Evolutionary conservation across 2,329 filamentous ascomycete genomes (phyloP).

Genomic region (Ceratocystiopsis sp.): DNA sequence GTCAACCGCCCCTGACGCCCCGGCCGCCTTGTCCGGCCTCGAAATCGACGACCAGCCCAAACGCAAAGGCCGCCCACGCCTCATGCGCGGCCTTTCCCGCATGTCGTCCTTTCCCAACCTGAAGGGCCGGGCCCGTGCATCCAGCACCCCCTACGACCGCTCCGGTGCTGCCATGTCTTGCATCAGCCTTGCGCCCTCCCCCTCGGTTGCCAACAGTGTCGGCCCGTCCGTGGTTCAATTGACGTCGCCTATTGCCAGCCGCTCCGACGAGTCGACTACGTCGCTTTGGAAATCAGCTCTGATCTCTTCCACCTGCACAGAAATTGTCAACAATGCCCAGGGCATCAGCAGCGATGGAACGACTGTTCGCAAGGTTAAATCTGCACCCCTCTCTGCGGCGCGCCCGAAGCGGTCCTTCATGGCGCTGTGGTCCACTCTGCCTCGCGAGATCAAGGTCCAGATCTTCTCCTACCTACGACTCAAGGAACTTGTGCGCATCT

Average conservation of each 20-base stretch:
- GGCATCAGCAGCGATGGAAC: neutral
- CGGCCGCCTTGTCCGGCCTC: slow-evolving; percentile 2
- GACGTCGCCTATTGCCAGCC: slow-evolving; percentile 6
- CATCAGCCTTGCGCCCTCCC: slow-evolving; percentile 28
- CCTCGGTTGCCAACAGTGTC: slow-evolving; percentile 4
- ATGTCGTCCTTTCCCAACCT: slow-evolving; percentile 70
- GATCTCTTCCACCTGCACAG: neutral
- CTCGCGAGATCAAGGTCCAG: slow-evolving; percentile 63
- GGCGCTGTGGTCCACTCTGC: slow-evolving; percentile 68
- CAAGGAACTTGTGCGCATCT: slow-evolving; percentile 64
- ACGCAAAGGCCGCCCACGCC: slow-evolving; percentile 41
- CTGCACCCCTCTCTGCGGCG: too few species aligned
- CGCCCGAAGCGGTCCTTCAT: slow-evolving; percentile 28
- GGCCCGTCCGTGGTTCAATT: slow-evolving; percentile 24
- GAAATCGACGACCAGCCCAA: slow-evolving; percentile 8
- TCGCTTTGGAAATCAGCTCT: slow-evolving; percentile 19
- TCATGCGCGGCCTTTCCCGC: slow-evolving; percentile 59
- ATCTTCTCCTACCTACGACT: slow-evolving; percentile 63
- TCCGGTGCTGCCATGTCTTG: slow-evolving; percentile 33
- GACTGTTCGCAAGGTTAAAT: too few species aligned
- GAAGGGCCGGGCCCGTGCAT: slow-evolving; percentile 45
- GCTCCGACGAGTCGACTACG: slow-evolving; percentile 4
- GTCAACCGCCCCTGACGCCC: too few species aligned
- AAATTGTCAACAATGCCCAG: neutral
- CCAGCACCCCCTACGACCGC: slow-evolving; percentile 48